A percentile compares a stretch with the other conserved stretches of the same genome.
Conservation (phyloP, 306 rosid species). For the Adenanthera pavonina region DNA sequence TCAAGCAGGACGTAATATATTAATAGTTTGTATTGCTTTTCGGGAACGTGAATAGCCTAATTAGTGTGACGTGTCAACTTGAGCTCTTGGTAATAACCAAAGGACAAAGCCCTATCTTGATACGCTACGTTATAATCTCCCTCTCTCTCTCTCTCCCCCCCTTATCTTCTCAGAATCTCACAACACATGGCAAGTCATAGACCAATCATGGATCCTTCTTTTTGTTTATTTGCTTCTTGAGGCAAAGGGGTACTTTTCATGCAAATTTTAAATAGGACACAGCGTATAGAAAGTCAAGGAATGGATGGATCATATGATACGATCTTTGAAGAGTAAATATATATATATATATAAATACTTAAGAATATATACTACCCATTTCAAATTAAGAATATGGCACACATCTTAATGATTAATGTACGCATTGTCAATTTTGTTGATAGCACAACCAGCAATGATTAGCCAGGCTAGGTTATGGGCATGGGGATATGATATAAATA, state of each 20-base stretch:
- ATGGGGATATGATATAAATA: background rate
- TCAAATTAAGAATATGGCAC: background rate
- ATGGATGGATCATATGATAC: background rate
- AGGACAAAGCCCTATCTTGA: conserved; percentile 39
- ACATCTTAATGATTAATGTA: background rate
- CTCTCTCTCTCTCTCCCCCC: conserved; percentile 21
- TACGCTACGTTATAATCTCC: background rate
- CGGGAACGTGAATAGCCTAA: conserved; percentile 51
- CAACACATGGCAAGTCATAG: conserved; percentile 19
- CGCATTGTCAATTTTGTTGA: background rate
- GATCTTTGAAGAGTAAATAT: background rate
- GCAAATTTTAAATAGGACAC: background rate
- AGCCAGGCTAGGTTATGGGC: background rate
- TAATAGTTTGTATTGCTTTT: background rate
- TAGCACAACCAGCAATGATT: background rate
- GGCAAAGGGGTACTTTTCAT: conserved; percentile 3
- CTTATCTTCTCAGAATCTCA: conserved; percentile 15
- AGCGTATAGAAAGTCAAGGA: background rate
- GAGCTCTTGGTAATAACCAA: conserved; percentile 51
- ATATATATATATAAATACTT: background rate
- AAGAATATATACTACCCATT: background rate
- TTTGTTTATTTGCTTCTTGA: background rate
- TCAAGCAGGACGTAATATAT: background rate
- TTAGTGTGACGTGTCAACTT: conserved; percentile 45
- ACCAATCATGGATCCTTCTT: conserved; percentile 33